Percentiles rank a stretch among this genome's conserved stretches.
Evolutionary conservation across 2,329 filamentous ascomycete species (phyloP).

Genomic region (Diplodia seriata): DNA sequence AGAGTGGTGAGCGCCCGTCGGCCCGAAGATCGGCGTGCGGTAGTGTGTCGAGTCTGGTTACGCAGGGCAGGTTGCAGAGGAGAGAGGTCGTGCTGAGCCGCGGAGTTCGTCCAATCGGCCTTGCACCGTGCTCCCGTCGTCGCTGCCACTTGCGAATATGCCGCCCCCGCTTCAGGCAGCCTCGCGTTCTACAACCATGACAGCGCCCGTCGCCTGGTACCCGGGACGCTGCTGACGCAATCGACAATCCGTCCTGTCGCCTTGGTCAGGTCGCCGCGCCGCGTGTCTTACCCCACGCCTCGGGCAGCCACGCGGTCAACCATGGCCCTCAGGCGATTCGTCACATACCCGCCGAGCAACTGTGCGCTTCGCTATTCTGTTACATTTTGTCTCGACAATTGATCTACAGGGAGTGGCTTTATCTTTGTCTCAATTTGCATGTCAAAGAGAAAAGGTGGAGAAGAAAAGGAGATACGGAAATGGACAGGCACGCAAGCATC

Average conservation of each 20-base stretch:
- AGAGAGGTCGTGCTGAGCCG: not conserved
- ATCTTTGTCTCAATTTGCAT: slow-evolving; percentile 32
- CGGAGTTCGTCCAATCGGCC: not conserved
- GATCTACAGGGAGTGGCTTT: slow-evolving; percentile 29
- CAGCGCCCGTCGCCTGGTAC: not conserved
- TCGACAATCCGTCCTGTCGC: not conserved
- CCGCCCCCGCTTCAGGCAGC: not conserved
- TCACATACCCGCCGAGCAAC: not conserved
- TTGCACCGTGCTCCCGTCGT: not conserved
- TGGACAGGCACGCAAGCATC: slow-evolving; percentile 27
- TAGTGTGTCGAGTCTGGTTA: slow-evolving; percentile 6
- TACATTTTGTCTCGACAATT: slow-evolving; percentile 31
- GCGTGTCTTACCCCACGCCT: not conserved
- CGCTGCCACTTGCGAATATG: not conserved
- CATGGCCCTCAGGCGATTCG: not conserved
- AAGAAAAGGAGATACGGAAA: slow-evolving; percentile 21
- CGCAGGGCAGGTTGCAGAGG: slow-evolving; percentile 5
- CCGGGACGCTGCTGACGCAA: not conserved
- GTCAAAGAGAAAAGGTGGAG: slow-evolving; percentile 23
- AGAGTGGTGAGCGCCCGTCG: not conserved
- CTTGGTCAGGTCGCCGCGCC: not conserved
- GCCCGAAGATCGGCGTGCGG: slow-evolving; percentile 21
- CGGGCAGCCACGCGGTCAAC: not conserved
- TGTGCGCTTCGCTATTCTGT: slow-evolving; percentile 18
- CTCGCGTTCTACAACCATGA: not conserved